phyloP scores from a whole-genome alignment of 495 filamentous ascomycete species.

The Penicillium manginii region DNA sequence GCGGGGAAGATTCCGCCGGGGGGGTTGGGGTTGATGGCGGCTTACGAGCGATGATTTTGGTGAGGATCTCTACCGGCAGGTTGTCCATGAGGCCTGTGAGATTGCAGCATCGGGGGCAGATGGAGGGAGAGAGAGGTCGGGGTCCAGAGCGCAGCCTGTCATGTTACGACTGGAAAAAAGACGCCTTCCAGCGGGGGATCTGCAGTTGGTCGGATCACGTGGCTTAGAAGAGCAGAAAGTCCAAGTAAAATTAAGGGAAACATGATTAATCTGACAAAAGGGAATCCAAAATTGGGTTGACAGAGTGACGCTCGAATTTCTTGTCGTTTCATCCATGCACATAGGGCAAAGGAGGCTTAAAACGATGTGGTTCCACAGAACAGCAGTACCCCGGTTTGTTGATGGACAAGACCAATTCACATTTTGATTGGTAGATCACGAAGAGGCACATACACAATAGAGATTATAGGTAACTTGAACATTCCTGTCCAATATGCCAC shows the following conservation, averaged over 20 bases:
- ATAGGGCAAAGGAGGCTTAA: background rate
- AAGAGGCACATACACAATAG: background rate
- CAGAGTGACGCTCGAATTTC: background rate
- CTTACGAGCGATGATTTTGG: conserved; percentile 76
- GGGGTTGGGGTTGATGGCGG: conserved; percentile 16
- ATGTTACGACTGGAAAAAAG: conserved; percentile 18
- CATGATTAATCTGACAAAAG: background rate
- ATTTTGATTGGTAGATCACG: background rate
- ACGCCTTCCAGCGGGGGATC: conserved; percentile 26
- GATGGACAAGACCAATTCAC: background rate
- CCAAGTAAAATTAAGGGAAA: background rate
- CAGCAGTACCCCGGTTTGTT: background rate
- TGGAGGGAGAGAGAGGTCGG: conserved; percentile 6
- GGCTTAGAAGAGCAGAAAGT: conserved; percentile 10
- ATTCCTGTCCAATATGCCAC: background rate
- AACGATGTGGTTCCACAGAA: background rate
- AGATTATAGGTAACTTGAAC: background rate
- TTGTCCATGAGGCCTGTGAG: conserved; percentile 52
- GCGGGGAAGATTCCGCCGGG: conserved; percentile 33
- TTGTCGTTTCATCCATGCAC: background rate
- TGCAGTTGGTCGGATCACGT: conserved; percentile 30
- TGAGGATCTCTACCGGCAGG: conserved; percentile 76
- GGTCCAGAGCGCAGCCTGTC: conserved; percentile 17
- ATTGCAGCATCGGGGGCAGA: conserved; percentile 41
- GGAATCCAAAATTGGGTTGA: background rate